These are phyloP conservation scores for Phytophthora citricola DNA, from an alignment of 352 stramenopile species.

Conservation along the genomic window DNA sequence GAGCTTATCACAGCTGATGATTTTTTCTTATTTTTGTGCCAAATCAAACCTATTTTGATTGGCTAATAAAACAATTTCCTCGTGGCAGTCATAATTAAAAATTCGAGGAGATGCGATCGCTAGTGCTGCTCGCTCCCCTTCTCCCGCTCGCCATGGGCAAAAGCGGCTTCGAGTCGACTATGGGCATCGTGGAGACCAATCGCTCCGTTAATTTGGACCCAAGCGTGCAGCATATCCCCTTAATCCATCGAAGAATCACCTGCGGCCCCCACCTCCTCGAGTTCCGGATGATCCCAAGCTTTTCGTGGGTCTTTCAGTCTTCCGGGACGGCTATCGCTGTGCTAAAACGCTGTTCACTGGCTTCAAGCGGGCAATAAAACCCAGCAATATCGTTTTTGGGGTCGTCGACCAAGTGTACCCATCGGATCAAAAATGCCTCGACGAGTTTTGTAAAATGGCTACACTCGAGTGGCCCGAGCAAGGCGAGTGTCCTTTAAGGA, in stretches of 20 bases:
- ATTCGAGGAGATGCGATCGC: slow-evolving; percentile 2
- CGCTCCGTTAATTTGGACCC: slow-evolving; percentile 58
- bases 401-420: slow-evolving; percentile 81
- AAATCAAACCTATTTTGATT: too few relatives aligned
- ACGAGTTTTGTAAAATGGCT: slow-evolving; percentile 78
- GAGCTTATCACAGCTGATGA: too few relatives aligned
- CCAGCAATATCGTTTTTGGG: slow-evolving; percentile 71
- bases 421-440: slow-evolving; percentile 65
- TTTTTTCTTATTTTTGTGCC: too few relatives aligned
- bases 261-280: slow-evolving; percentile 59
- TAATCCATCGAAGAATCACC: slow-evolving; percentile 24
- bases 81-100: background rate
- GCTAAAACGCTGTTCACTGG: slow-evolving; percentile 78
- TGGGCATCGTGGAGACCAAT: slow-evolving; percentile 61
- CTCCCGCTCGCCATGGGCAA: slow-evolving; percentile 4
- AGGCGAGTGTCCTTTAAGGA: slow-evolving; percentile 55
- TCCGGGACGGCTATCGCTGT: slow-evolving; percentile 77
- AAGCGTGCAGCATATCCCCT: slow-evolving; percentile 72
- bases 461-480: slow-evolving; percentile 59
- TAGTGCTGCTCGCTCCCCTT: slow-evolving; percentile 4
- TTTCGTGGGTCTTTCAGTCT: slow-evolving; percentile 79
- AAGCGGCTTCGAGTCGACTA: slow-evolving; percentile 46
- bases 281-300: slow-evolving; percentile 44
- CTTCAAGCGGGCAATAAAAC: slow-evolving; percentile 61
- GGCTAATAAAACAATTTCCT: too few relatives aligned